Evolutionary conservation across 208 protist species (phyloP), one percentile per base, ranked within the genome.

Genomic region (Trichomonas vaginalis): DNA sequence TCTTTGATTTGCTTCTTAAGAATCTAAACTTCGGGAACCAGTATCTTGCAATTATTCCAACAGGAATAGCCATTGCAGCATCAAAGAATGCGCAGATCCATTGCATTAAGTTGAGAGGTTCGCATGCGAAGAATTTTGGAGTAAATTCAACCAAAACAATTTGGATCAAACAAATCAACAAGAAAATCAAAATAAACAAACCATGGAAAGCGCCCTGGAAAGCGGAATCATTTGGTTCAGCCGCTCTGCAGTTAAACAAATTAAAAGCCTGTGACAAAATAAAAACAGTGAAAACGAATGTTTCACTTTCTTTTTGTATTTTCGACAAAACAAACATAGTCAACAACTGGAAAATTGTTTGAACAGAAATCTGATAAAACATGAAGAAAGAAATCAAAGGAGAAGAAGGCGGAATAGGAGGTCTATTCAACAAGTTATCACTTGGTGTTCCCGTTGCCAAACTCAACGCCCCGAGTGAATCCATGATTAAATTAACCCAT

Each of bases 401-500:
- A 0, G 47, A 32, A 40, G 48, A 10, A 42, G 32, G 48, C 27
- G 17, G 1, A 32, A 61, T 1, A 46, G 45, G 47, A 21, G 10
- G 48, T 37, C 37, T 3, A 23, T 95, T 46, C 8, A 95, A 35
- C 17, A 95, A 15, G 12, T 51, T 45, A 21, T 95, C 40, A 45
- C 14, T 9, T 39, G 88, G 88, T 45, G 35, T 51, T 61, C 49
- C 88, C 27, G 88, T 95, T 39, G 88, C 86, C 23, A 96, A 82
- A 37, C 87, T n/a, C 35, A 95, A 61, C n/a, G 96, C 96, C 2
- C 80, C 92, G 3, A 96, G 17, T 40, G 92, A 86, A 48, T 96
- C 96, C 47, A 95, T 96, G 15, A 96, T 95, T 35, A 96, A 95
- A 48, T 96, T 95, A 2, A 96, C 87, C 96, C 96, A 96, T 8